Evolutionary conservation across 192 early-diverging fungal species (phyloP).

Genomic region (Coemansia sp.): DNA sequence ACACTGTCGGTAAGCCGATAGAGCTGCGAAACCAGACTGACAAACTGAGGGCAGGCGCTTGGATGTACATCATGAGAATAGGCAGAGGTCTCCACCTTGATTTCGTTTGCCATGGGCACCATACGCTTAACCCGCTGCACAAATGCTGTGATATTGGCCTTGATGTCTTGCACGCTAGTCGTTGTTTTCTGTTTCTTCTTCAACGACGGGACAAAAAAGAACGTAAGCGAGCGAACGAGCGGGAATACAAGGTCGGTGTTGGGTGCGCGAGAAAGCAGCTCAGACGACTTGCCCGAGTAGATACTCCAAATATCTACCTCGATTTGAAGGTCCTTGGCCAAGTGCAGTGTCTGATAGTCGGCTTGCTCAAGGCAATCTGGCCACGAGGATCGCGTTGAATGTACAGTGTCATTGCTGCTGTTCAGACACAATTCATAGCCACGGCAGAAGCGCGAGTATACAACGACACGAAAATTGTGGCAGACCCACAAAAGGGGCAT

Average conservation of each 20-base stretch:
- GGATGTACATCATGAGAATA: neutral
- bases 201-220: neutral
- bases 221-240: neutral
- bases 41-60: neutral
- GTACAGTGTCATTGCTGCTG: neutral
- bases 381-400: neutral
- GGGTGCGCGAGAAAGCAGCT: neutral
- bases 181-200: neutral
- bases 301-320: neutral
- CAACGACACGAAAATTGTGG: neutral
- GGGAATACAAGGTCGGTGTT: neutral
- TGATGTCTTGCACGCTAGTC: neutral
- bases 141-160: neutral
- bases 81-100: neutral
- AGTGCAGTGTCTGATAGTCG: neutral
- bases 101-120: neutral
- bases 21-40: conserved; percentile 1
- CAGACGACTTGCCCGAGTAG: neutral
- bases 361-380: neutral
- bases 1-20: neutral
- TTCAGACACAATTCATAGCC: neutral
- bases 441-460: conserved; percentile 4
- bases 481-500: conserved; percentile 7
- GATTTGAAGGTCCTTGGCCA: conserved; percentile 2
- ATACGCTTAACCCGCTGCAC: neutral